A percentile compares a stretch with the other conserved stretches of the same genome.
phyloP scores from a whole-genome alignment of 306 rosid species.

The Malus orientalis region DNA sequence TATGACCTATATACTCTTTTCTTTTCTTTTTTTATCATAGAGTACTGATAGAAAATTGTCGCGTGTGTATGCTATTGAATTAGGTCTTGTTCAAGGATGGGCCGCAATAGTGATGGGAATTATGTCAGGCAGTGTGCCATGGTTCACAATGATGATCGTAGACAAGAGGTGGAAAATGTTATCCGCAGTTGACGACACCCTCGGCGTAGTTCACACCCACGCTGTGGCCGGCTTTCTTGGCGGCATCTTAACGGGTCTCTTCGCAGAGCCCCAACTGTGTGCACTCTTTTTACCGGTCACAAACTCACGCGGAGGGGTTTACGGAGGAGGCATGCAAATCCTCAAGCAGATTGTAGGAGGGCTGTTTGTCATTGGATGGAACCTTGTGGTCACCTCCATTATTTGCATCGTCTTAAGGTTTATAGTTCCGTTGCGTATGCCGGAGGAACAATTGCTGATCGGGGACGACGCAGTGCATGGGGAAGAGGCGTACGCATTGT shows the following conservation, averaged over 20 bases:
- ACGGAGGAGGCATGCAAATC: conserved; percentile 49
- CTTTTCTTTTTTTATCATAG: too few relatives aligned
- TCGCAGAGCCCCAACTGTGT: conserved; percentile 41
- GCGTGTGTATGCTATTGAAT: not conserved
- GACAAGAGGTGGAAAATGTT: conserved; percentile 35
- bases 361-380: conserved; percentile 43
- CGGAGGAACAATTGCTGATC: conserved; percentile 42
- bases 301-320: conserved; percentile 31
- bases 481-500: conserved; percentile 55
- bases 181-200: conserved; percentile 46
- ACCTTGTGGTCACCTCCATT: conserved; percentile 40
- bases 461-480: conserved; percentile 62
- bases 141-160: conserved; percentile 55
- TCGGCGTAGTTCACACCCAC: conserved; percentile 56
- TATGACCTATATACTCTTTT: not conserved
- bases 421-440: conserved; percentile 40
- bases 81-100: conserved; percentile 67
- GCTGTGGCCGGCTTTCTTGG: conserved; percentile 54
- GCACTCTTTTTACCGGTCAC: conserved; percentile 29
- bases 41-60: not conserved
- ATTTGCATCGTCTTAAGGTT: conserved; percentile 23
- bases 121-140: conserved; percentile 53
- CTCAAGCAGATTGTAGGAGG: conserved; percentile 41
- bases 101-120: conserved; percentile 57
- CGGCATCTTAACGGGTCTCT: conserved; percentile 47